Conservation (phyloP, 352 stramenopile genomes). For the Globisporangium nunn region DNA sequence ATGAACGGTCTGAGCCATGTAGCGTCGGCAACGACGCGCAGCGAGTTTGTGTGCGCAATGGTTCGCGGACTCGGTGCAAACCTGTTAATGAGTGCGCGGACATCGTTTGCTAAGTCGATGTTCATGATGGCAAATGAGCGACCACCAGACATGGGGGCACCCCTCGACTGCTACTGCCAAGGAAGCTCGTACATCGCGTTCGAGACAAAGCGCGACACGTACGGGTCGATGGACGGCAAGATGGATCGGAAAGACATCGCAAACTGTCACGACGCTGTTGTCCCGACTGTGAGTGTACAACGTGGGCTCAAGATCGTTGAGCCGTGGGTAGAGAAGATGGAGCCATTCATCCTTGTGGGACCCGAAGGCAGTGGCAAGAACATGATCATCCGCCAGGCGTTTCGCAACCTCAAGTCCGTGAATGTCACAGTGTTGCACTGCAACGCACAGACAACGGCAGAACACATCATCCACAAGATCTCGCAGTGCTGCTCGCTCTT, state of each 20-base stretch:
- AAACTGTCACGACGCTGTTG: conserved; percentile 34
- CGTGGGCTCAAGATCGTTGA: conserved; percentile 84
- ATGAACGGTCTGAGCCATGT: conserved; percentile 90
- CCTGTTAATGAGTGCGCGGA: conserved; percentile 60
- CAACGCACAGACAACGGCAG: conserved; percentile 91
- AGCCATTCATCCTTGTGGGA: conserved; percentile 94
- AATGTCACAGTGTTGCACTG: conserved; percentile 89
- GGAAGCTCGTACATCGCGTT: conserved; percentile 60
- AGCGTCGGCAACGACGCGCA: conserved; percentile 47
- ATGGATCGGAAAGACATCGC: conserved; percentile 47
- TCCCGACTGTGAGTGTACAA: conserved; percentile 82
- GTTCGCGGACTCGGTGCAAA: conserved; percentile 92
- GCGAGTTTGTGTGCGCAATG: conserved; percentile 89
- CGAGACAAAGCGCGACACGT: conserved; percentile 76
- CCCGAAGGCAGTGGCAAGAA: conserved; percentile 93
- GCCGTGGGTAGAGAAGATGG: conserved; percentile 89
- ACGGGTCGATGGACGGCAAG: conserved; percentile 57
- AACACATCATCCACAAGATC: conserved; percentile 94
- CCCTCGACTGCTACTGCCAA: conserved; percentile 87
- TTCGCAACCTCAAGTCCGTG: conserved; percentile 67
- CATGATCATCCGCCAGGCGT: conserved; percentile 91
- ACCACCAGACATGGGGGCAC: conserved; percentile 77
- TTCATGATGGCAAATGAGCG: conserved; percentile 90
- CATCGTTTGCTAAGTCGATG: conserved; percentile 85
- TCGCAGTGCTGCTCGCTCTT: conserved; percentile 91